These are phyloP conservation scores for Fusarium tanahbumbuense DNA, from an alignment of 2,329 filamentous ascomycete genomes.

Conservation along the genomic window DNA sequence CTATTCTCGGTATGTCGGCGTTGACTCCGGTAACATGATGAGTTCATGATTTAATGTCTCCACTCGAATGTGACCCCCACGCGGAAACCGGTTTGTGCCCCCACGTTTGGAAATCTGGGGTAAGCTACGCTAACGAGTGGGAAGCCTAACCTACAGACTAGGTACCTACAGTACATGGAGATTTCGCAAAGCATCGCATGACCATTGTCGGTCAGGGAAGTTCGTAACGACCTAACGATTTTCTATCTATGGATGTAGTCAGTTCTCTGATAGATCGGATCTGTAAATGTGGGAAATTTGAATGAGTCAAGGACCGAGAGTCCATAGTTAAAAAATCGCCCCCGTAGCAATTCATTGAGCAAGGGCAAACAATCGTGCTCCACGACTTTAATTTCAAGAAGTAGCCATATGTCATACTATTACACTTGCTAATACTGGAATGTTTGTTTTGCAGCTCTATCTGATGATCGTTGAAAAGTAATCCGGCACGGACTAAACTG, in stretches of 20 bases:
- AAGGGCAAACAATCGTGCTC: too few relatives aligned
- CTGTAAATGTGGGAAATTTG: too few relatives aligned
- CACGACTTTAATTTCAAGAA: too few relatives aligned
- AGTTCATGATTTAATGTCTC: background rate
- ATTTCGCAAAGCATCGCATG: background rate
- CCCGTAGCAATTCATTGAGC: too few relatives aligned
- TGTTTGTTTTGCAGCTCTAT: too few relatives aligned
- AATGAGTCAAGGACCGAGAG: too few relatives aligned
- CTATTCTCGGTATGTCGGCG: background rate
- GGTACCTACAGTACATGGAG: background rate
- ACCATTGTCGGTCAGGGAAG: accelerated
- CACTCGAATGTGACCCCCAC: constrained; percentile 14
- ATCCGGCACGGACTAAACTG: accelerated
- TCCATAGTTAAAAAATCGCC: too few relatives aligned
- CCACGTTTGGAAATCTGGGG: constrained; percentile 9
- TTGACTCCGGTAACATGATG: background rate
- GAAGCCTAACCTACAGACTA: background rate
- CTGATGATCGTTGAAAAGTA: too few relatives aligned
- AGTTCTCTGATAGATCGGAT: too few relatives aligned
- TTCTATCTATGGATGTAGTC: accelerated
- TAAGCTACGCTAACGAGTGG: background rate
- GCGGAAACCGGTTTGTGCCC: background rate
- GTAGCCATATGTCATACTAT: too few relatives aligned
- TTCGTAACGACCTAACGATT: accelerated
- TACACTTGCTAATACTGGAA: too few relatives aligned